Evolutionary conservation across 495 filamentous ascomycete species (phyloP), one percentile per base, ranked within the genome.

Genomic region (Gamarada debralockiae): DNA sequence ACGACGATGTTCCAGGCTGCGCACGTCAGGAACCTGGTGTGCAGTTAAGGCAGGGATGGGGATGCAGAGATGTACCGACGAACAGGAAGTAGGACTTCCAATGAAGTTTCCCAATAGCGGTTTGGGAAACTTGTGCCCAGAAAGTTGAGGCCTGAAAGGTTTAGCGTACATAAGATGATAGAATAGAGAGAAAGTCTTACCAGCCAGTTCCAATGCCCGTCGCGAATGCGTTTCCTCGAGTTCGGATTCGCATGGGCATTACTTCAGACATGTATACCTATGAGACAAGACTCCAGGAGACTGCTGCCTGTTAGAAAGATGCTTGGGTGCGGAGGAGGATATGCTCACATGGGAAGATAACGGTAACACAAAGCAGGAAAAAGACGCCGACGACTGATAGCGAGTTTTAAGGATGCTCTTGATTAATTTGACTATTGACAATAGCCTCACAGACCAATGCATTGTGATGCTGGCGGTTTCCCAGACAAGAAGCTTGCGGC

Each of bases 301-400:
- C 1, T 41, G n/a, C n/a, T n/a, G n/a, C n/a, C n/a, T n/a, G n/a
- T n/a, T n/a, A n/a, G n/a, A n/a, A n/a, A n/a, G n/a, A n/a, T n/a
- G n/a, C n/a, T n/a, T n/a, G n/a, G n/a, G 15, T 46, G 25, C 20
- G 5, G 21, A 15, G 15, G 17, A 25, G 23, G 4, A 31, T 31
- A 83, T 82, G n/a, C n/a, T n/a, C n/a, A n/a, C n/a, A n/a, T n/a
- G 85, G 86, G 62, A 90, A 90, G 52, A 77, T 80, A 9, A 83
- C 80, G 63, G 90, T 89, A 66, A 88, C 90, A 69, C 27, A 39
- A 13, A 84, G 79, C 69, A 92, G 89, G 23, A 92, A 71, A 52
- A 84, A 86, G 22, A 88, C 86, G 14, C 82, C 85, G n/a, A 84
- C 84, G 37, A 85, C 85, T 53, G 83, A 85, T 29, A 85, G 78